Evolutionary conservation across 148 eudicot genomes (phyloP), one percentile per base, ranked within the genome.

Genomic region (Camellia lanceoleosa): DNA sequence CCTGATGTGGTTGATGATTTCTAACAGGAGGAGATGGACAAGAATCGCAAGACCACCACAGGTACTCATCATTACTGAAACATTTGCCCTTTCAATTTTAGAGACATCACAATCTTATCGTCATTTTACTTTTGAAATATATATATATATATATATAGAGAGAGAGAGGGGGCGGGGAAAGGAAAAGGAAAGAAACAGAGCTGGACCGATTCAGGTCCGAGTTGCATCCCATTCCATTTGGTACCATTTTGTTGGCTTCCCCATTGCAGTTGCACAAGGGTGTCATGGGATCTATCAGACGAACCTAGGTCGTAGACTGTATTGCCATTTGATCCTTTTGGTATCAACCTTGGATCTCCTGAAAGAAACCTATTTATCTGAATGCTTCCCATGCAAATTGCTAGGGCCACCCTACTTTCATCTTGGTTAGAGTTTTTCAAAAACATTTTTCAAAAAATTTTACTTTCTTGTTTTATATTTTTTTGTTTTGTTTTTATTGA

Each of bases 1-100:
- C n/a, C 42, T 19, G 7, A 42, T 52, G 51, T 67, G 13, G 19
- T 82, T 79, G 84, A 77, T 85, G 49, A 79, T 82, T 73, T 83
- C 51, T 80, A 73, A 60, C 94, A 95, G 98, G 98, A 94, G 85
- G 94, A 87, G 89, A 90, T 95, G 97, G 89, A 86, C 83, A 90
- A 74, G 84, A 92, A 93, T 61, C 86, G 86, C 73, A 93, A 89
- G 86, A 65, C 80, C 67, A 83, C 90, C 68, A 74, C 94, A 88
- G 98, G 98, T 95, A 89, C 44, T 75, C 68, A 41, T 80, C 20
- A 19, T 44, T 46, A 20, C 18, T 55, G 38, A 68, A 66, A 49
- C 43, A 52, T 15, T 8, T 42, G 14, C 63, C n/a, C 14, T 71
- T 19, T 54, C 19, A 68, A 38, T 68, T 67, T 78, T 15, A 9